Conservation (phyloP, 2,329 filamentous ascomycete species). For the Aschersonia sp. region DNA sequence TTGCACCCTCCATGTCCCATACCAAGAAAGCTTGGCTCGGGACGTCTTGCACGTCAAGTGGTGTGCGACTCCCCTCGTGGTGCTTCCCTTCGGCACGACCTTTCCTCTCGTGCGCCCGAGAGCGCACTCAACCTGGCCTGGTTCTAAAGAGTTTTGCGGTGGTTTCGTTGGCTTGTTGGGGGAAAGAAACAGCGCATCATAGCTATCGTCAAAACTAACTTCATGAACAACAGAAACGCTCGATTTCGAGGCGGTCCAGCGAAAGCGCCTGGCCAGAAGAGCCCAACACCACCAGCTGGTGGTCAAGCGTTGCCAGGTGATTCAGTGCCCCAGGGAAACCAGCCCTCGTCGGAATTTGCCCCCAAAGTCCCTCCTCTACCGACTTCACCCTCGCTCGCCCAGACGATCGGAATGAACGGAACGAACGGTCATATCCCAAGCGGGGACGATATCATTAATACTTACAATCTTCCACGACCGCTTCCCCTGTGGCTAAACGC, state of each 20-base stretch:
- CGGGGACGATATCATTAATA: slow-evolving; percentile 40
- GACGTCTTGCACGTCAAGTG: too few species aligned
- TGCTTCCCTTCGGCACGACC: too few species aligned
- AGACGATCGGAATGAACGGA: slow-evolving; percentile 56
- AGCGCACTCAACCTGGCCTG: too few species aligned
- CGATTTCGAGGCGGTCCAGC: slow-evolving; percentile 41
- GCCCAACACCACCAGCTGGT: slow-evolving; percentile 32
- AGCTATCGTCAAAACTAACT: slow-evolving; percentile 10
- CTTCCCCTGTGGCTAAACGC: slow-evolving; percentile 64
- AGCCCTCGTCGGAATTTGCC: slow-evolving; percentile 36
- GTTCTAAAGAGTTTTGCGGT: too few species aligned
- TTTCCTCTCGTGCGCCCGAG: too few species aligned
- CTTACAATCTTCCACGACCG: slow-evolving; percentile 50
- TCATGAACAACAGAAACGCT: slow-evolving; percentile 30
- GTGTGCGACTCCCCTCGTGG: too few species aligned
- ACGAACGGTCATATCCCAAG: slow-evolving; percentile 30
- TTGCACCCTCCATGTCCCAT: too few species aligned
- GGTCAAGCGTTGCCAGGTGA: slow-evolving; percentile 28
- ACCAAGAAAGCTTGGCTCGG: too few species aligned
- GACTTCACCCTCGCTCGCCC: slow-evolving; percentile 48
- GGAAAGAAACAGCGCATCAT: too few species aligned
- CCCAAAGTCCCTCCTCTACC: slow-evolving; percentile 47
- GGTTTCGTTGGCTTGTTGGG: too few species aligned
- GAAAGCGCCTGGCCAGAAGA: slow-evolving; percentile 37
- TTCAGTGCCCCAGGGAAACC: slow-evolving; percentile 29